Base-by-base conservation (phyloP, 2,329 filamentous ascomycete species). In the Decorospora gaudefroyi region DNA sequence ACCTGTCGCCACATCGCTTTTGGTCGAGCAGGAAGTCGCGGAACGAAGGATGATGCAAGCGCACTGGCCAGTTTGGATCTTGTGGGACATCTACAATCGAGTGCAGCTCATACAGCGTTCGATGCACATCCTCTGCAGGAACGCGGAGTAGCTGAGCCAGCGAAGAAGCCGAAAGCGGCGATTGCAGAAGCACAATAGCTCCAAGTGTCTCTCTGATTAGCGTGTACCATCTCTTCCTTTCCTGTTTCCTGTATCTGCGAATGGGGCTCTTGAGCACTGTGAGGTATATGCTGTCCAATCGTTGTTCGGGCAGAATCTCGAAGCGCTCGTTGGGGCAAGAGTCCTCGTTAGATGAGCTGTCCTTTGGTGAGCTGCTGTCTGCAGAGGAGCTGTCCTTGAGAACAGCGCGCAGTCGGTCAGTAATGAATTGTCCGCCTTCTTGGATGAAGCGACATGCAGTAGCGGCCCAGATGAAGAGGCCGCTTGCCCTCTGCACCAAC, bases 401-500 rank as follows among this genome's bases (percentile, higher is more conserved):
- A 57, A 51, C 13, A 44, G 10, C 18, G 59, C 25, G 5, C 60
- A 44, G 19, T 38, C 29, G 7, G 4, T 38, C 2, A 38, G 18
- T 3, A 2, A 38, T 10, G 35, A 26, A n/a, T 26, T 23, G 8
- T 4, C 3, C 8, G 3, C 19, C 32, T 34, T 23, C 1, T 15
- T 11, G n/a, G 8, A 67, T 50, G 22, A 53, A 65, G 10, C 55
- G 53, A 50, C 49, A 64, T 4, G 42, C 52, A 6, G 59, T 66
- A 7, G 58, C 51, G 3, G 69, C 65, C 40, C 56, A 69, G 29
- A 72, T 71, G 41, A 72, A 72, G 15, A 72, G 53, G 6, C 64
- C 59, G 33, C 55, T 43, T 8, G 69, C 46, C 31, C 49, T 66
- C 9, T 57, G 13, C 18, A 67, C 59, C 4, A 72, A 47, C 5